A percentile compares a stretch with the other conserved stretches of the same genome.
phyloP scores from a whole-genome alignment of 2,329 filamentous ascomycete genomes.

The Penicillium sp. region DNA sequence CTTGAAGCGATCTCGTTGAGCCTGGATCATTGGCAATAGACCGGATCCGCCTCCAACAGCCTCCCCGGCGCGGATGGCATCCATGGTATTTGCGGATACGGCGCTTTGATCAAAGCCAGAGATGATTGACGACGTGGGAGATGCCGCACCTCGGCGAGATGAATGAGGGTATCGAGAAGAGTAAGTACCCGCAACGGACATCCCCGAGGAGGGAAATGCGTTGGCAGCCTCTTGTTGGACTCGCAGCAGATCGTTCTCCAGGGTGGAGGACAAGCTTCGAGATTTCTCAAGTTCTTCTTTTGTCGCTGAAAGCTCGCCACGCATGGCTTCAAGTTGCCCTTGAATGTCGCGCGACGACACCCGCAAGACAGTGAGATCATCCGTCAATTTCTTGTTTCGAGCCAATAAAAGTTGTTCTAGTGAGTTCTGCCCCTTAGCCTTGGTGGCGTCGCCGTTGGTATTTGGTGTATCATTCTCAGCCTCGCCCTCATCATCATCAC shows the following conservation, averaged over 20 bases:
- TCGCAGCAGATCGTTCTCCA: constrained; percentile 87
- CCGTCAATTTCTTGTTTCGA: constrained; percentile 93
- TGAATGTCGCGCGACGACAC: constrained; percentile 94
- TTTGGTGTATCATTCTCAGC: constrained; percentile 30
- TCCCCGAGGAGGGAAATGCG: constrained; percentile 77
- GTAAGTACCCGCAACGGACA: constrained; percentile 91
- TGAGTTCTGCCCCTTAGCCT: constrained; percentile 68
- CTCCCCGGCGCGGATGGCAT: constrained; percentile 63
- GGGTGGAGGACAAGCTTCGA: constrained; percentile 77
- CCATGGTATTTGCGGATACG: constrained; percentile 51
- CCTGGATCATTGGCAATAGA: constrained; percentile 96
- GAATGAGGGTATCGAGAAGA: constrained; percentile 74
- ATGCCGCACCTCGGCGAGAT: constrained; percentile 68
- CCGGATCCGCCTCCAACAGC: constrained; percentile 74
- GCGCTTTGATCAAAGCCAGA: constrained; percentile 83
- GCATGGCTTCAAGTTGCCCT: constrained; percentile 71
- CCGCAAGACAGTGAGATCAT: constrained; percentile 87
- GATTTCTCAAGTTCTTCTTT: constrained; percentile 85
- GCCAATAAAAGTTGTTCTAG: constrained; percentile 88
- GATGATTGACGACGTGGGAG: constrained; percentile 96
- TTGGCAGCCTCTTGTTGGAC: constrained; percentile 84
- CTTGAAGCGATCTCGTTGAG: constrained; percentile 97
- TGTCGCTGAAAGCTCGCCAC: constrained; percentile 78
- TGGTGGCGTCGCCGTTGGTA: constrained; percentile 52
- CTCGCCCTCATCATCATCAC: constrained; percentile 66